Evolutionary conservation across 2,329 filamentous ascomycete species (phyloP).

Genomic region (Xylaria sp.): DNA sequence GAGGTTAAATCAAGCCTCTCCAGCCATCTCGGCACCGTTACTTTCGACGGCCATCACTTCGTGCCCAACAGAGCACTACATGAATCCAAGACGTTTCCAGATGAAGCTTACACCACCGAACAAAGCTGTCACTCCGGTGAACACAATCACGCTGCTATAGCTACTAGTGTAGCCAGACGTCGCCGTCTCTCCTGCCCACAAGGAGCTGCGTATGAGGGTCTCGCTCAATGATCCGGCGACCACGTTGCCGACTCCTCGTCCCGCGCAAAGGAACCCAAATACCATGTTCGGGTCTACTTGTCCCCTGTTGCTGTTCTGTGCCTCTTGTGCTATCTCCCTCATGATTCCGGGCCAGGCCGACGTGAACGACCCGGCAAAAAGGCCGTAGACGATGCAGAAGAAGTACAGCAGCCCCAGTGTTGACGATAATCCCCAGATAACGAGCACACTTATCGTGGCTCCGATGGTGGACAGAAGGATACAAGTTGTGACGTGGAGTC

Average conservation of each 20-base stretch:
- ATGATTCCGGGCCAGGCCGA: conserved; percentile 71
- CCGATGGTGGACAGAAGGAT: conserved; percentile 67
- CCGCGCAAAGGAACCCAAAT: conserved; percentile 67
- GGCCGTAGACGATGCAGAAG: conserved; percentile 71
- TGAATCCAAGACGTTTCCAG: conserved; percentile 51
- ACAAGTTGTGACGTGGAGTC: conserved; percentile 63
- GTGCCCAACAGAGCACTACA: conserved; percentile 38
- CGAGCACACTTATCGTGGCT: conserved; percentile 65
- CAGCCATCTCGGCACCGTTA: no score
- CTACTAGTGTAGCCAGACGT: conserved; percentile 61
- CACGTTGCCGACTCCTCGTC: conserved; percentile 71
- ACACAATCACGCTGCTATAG: conserved; percentile 66
- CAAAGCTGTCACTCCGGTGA: conserved; percentile 64
- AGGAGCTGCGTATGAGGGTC: conserved; percentile 58
- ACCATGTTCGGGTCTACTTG: conserved; percentile 63
- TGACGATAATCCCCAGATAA: conserved; percentile 71
- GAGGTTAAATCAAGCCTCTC: background rate
- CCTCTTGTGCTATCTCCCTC: conserved; percentile 54
- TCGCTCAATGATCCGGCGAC: conserved; percentile 67
- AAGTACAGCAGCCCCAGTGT: conserved; percentile 65
- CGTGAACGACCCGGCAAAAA: conserved; percentile 73
- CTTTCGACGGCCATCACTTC: background rate
- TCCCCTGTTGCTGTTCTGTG: conserved; percentile 36
- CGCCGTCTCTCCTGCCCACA: conserved; percentile 55
- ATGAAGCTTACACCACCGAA: conserved; percentile 59